Base-by-base conservation (phyloP, 2,329 filamentous ascomycete species). In the Trichoderma citrinoviride region DNA sequence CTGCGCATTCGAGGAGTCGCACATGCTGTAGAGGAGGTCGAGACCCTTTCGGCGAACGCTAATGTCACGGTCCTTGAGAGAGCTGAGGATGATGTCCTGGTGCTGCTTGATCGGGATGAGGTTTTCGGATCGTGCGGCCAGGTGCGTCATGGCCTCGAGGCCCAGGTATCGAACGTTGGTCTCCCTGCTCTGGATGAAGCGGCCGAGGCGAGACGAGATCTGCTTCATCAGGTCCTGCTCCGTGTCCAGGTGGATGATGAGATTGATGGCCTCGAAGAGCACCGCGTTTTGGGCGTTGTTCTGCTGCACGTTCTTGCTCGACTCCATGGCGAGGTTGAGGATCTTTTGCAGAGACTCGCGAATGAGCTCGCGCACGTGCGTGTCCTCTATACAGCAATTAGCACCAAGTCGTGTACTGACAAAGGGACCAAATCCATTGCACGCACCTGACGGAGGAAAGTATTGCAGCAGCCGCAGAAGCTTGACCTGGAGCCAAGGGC, bases 241-340 rank as follows among this genome's bases (percentile, higher is more conserved):
- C 0, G 93, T 97, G 71, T 98, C 95, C 25, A 99, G 85, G 74
- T 99, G 95, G 70, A 99, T 99, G 71, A 97, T 95, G 50, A 99
- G 86, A 75, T 99, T 97, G 77, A 99, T 99, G 25, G 95, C 96
- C 81, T 99, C 95, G 73, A 99, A 99, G 1, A 99, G 83, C 15
- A 99, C 93, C 0, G 95, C 95, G 73, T 99, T 99, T 74, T 98
- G 95, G 0, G 95, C 95, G 75, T 99, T 99, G 77, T 99, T 99
- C 75, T 99, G 95, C 78, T 99, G 95, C 17, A 99, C 95, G 72
- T 99, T 99, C 80, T 98, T 99, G 61, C 92, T 95, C 74, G 92
- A 89, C 74, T 98, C 94, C 82, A 96, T 89, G 1, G 95, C 94
- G 43, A 92, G 83, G 72, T 97, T 92, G 75, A 99, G 83, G 52